Evolutionary conservation across 768 basidiomycete genomes (phyloP).

Genomic region (Xerocomellus chrysenteron): DNA sequence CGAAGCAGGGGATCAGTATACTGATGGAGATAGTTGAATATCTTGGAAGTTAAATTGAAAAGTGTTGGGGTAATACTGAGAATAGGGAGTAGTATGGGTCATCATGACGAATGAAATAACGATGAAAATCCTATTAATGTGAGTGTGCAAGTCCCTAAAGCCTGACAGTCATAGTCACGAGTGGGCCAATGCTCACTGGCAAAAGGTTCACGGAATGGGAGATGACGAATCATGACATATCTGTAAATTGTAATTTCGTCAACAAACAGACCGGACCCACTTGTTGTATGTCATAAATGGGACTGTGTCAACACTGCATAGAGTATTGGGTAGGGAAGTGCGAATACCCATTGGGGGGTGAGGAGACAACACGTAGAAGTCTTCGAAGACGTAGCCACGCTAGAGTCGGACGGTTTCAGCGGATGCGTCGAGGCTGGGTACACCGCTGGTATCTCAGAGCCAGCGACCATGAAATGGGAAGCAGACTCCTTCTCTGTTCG

Average conservation of each 20-base stretch:
- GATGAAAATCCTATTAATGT: too few relatives aligned
- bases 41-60: too few relatives aligned
- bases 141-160: too few relatives aligned
- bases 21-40: too few relatives aligned
- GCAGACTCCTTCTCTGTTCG: slow-evolving; percentile 18
- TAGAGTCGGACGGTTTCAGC: slow-evolving; percentile 13
- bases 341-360: slow-evolving; percentile 65
- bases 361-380: slow-evolving; percentile 34
- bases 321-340: slow-evolving; percentile 89
- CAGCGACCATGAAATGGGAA: slow-evolving; percentile 1
- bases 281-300: slow-evolving; percentile 97
- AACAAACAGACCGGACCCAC: slow-evolving; percentile 87
- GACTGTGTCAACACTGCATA: slow-evolving; percentile 94
- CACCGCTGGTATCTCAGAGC: slow-evolving; percentile 7
- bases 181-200: neutral
- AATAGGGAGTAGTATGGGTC: too few relatives aligned
- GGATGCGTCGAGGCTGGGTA: slow-evolving; percentile 14
- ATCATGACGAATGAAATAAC: too few relatives aligned
- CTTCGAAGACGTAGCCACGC: slow-evolving; percentile 20
- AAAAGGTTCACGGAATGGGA: neutral
- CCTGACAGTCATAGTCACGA: neutral
- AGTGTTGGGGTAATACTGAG: too few relatives aligned
- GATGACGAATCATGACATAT: slow-evolving; percentile 82
- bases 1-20: too few relatives aligned
- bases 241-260: slow-evolving; percentile 95